phyloP scores from a whole-genome alignment of 306 rosid genomes.

The Ormosia semicastrata region DNA sequence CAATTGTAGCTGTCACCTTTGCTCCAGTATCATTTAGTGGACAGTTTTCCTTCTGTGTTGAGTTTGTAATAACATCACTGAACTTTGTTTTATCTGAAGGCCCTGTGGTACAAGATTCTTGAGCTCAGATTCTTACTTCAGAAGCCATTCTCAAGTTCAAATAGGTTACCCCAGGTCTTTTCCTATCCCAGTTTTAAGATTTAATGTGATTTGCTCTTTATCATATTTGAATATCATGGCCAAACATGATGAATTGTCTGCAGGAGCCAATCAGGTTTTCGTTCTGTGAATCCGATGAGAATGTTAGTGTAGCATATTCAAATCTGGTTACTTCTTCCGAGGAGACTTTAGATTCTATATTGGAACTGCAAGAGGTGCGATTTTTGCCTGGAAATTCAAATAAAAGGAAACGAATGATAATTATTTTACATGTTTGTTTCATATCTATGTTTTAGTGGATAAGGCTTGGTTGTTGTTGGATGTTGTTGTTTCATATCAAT shows the following conservation, averaged over 20 bases:
- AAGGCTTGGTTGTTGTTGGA: not conserved
- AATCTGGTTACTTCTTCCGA: conserved; percentile 64
- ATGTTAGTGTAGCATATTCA: conserved; percentile 58
- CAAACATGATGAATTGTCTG: conserved; percentile 29
- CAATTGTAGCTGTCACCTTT: not conserved
- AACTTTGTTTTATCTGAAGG: conserved; percentile 46
- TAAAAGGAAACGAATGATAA: not conserved
- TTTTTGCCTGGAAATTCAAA: conserved; percentile 11
- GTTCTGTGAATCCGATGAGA: conserved; percentile 59
- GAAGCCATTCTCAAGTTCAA: conserved; percentile 77
- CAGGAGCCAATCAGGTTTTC: conserved; percentile 74
- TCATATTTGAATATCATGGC: conserved; percentile 1
- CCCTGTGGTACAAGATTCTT: conserved; percentile 86
- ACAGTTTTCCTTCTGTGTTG: not conserved
- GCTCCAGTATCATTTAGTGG: not conserved
- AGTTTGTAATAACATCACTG: not conserved
- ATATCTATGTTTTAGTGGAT: not conserved
- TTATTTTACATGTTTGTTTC: not conserved
- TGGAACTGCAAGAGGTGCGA: conserved; percentile 79
- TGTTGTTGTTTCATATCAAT: conserved; percentile 2
- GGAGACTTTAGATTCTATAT: conserved; percentile 69
- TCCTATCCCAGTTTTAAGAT: conserved; percentile 8
- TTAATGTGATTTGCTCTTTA: conserved; percentile 8
- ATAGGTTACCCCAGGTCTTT: conserved; percentile 84
- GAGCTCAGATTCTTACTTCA: conserved; percentile 85